phyloP scores from a whole-genome alignment of 1,284 basidiomycete genomes.

The Tetrapyrgos nigripes region DNA sequence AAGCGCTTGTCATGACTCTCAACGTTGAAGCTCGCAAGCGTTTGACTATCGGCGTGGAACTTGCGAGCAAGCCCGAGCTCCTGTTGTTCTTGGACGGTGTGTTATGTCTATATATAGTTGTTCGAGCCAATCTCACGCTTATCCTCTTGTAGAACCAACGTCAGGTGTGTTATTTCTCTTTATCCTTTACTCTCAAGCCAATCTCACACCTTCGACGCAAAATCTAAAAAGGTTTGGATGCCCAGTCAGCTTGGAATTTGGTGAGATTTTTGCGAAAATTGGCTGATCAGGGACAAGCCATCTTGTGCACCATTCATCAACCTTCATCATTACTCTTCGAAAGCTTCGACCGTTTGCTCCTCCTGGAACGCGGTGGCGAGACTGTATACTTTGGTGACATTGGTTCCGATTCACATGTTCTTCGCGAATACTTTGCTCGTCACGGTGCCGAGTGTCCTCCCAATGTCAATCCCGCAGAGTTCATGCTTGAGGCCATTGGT shows the following conservation, averaged over 20 bases:
- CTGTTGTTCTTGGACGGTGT: slow-evolving; percentile 82
- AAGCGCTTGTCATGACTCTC: slow-evolving; percentile 67
- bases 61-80: slow-evolving; percentile 84
- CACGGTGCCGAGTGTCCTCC: slow-evolving; percentile 69
- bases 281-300: slow-evolving; percentile 86
- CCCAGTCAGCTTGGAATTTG: slow-evolving; percentile 47
- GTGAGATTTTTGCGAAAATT: slow-evolving; percentile 86
- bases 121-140: too few species aligned
- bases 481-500: slow-evolving; percentile 76
- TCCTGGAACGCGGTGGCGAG: slow-evolving; percentile 71
- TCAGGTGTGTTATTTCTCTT: too few species aligned
- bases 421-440: slow-evolving; percentile 74
- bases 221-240: too few species aligned
- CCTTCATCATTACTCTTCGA: slow-evolving; percentile 71
- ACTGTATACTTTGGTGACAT: slow-evolving; percentile 85
- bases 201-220: too few species aligned
- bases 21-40: slow-evolving; percentile 86
- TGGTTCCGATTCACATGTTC: slow-evolving; percentile 64
- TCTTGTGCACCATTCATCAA: slow-evolving; percentile 80
- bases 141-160: too few species aligned
- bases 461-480: slow-evolving; percentile 67
- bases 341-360: slow-evolving; percentile 77
- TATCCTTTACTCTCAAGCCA: neutral
- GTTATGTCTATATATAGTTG: too few species aligned
- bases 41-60: slow-evolving; percentile 88